Conservation (phyloP, 2,329 filamentous ascomycete genomes). For the Endoconidiophora laricicola region DNA sequence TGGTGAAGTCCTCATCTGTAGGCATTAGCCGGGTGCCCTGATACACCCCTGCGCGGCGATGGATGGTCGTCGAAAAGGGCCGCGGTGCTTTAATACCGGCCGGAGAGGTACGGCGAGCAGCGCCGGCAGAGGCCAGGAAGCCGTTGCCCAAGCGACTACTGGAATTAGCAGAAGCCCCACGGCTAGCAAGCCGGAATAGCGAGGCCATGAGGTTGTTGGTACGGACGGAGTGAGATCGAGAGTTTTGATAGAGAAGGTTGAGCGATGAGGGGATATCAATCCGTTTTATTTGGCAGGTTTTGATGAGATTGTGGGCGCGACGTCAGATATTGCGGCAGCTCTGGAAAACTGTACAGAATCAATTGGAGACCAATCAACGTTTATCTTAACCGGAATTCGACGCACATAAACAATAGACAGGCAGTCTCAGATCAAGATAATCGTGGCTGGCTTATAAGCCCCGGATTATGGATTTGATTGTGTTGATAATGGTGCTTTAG, state of each 20-base stretch:
- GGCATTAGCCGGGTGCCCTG: slow-evolving; percentile 47
- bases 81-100: slow-evolving; percentile 26
- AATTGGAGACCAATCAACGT: slow-evolving; percentile 14
- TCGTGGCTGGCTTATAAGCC: slow-evolving; percentile 6
- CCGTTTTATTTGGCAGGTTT: background rate
- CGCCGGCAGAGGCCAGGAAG: no score
- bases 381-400: background rate
- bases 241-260: background rate
- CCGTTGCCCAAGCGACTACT: no score
- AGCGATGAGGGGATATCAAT: background rate
- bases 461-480: slow-evolving; percentile 9
- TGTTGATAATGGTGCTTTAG: background rate
- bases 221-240: slow-evolving; percentile 17
- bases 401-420: slow-evolving; percentile 6
- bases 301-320: background rate
- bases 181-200: slow-evolving; percentile 54
- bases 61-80: slow-evolving; percentile 47
- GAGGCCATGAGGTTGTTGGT: slow-evolving; percentile 41
- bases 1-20: slow-evolving; percentile 46
- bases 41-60: slow-evolving; percentile 40
- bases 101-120: background rate
- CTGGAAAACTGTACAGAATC: slow-evolving; percentile 4
- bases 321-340: background rate
- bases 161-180: slow-evolving; percentile 35
- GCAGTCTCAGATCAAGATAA: background rate